These are phyloP conservation scores for Malus sieversii DNA, from an alignment of 306 rosid genomes.

Conservation along the genomic window DNA sequence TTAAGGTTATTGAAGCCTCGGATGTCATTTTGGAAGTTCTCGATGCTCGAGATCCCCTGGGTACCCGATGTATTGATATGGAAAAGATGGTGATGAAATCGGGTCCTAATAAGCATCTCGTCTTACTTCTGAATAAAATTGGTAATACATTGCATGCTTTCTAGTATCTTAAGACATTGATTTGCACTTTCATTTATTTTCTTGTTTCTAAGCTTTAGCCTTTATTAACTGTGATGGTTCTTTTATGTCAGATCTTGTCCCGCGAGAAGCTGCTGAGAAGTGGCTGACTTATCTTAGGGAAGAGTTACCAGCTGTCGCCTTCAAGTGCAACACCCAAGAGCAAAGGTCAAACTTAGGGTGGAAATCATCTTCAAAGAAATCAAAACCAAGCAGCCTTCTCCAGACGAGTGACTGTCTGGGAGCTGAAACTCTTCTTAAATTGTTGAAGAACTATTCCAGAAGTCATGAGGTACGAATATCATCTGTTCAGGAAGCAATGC, in stretches of 20 bases:
- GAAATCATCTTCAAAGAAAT: conserved; percentile 64
- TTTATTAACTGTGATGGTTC: conserved; percentile 14
- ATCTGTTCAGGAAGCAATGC: neutral
- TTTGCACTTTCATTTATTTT: neutral
- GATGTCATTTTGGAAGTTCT: conserved; percentile 94
- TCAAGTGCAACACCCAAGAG: conserved; percentile 95
- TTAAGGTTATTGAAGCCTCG: conserved; percentile 75
- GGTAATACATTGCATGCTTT: conserved; percentile 31
- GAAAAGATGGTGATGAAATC: conserved; percentile 81
- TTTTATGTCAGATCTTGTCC: conserved; percentile 71
- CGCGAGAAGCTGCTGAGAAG: conserved; percentile 85
- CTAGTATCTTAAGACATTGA: neutral
- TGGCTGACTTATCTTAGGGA: conserved; percentile 94
- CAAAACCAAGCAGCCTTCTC: conserved; percentile 55
- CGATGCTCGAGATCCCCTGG: conserved; percentile 97
- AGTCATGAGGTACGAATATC: conserved; percentile 64
- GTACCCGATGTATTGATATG: conserved; percentile 79
- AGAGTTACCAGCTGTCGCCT: conserved; percentile 94
- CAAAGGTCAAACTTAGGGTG: conserved; percentile 90
- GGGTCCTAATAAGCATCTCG: conserved; percentile 77
- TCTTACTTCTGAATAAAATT: conserved; percentile 85
- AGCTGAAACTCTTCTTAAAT: conserved; percentile 83
- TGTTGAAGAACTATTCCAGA: conserved; percentile 94
- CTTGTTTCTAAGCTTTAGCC: neutral
- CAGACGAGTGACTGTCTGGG: conserved; percentile 94